A percentile compares a stretch with the other conserved stretches of the same genome.
Evolutionary conservation across 2,329 filamentous ascomycete genomes (phyloP).

Genomic region (Alternaria solani): DNA sequence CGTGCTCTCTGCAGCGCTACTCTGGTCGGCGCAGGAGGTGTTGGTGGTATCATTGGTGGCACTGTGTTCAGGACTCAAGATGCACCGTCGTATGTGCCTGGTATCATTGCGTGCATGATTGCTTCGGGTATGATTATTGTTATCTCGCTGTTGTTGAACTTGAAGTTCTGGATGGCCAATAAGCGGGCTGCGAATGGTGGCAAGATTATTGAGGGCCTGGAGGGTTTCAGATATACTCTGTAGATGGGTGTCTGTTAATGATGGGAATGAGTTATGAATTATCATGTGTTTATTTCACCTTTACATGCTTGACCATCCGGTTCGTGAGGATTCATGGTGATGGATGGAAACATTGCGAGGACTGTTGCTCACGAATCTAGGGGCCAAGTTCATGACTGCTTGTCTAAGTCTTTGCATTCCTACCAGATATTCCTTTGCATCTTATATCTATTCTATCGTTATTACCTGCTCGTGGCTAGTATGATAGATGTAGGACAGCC

Average conservation of each 20-base stretch:
- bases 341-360: neutral
- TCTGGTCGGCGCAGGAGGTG: slow-evolving; percentile 76
- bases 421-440: too few relatives aligned
- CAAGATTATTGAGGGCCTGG: slow-evolving; percentile 49
- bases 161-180: slow-evolving; percentile 50
- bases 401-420: too few relatives aligned
- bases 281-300: neutral
- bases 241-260: slow-evolving; percentile 4
- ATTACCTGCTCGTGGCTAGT: too few relatives aligned
- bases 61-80: slow-evolving; percentile 69
- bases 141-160: slow-evolving; percentile 39
- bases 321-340: neutral
- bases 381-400: too few relatives aligned
- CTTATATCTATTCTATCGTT: too few relatives aligned
- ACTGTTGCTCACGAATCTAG: neutral
- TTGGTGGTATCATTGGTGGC: slow-evolving; percentile 80
- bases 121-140: slow-evolving; percentile 47
- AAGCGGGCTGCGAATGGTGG: slow-evolving; percentile 50
- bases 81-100: slow-evolving; percentile 44
- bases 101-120: slow-evolving; percentile 50
- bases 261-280: neutral
- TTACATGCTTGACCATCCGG: neutral
- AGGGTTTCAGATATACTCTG: slow-evolving; percentile 44
- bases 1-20: slow-evolving; percentile 79
- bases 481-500: too few relatives aligned